These are phyloP conservation scores for Euphorbia pulcherrima DNA, from an alignment of 345 rosid genomes.

Conservation along the genomic window DNA sequence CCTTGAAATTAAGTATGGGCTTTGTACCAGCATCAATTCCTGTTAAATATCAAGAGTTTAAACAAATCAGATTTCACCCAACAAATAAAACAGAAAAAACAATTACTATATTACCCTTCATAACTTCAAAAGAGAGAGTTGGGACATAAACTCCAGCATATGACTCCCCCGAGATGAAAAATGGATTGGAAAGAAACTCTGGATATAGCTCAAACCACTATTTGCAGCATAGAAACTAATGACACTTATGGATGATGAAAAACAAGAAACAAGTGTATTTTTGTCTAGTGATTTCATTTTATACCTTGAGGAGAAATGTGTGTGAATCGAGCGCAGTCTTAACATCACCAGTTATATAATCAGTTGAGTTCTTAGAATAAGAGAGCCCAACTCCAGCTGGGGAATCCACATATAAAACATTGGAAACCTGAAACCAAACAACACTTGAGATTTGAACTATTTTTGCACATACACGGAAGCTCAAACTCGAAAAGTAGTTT, in stretches of 20 bases:
- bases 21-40: slow-evolving; percentile 58
- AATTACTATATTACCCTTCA: slow-evolving; percentile 46
- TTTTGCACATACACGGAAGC: background rate
- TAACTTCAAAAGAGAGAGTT: slow-evolving; percentile 66
- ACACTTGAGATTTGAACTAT: background rate
- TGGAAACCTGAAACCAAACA: slow-evolving; percentile 58
- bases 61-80: slow-evolving; percentile 6
- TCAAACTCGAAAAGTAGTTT: background rate
- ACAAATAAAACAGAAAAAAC: slow-evolving; percentile 7
- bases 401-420: slow-evolving; percentile 70
- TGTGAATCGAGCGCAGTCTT: slow-evolving; percentile 71
- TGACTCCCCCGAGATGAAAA: slow-evolving; percentile 85
- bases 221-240: slow-evolving; percentile 12
- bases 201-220: slow-evolving; percentile 87
- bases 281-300: background rate
- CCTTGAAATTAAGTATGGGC: slow-evolving; percentile 74
- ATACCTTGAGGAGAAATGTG: slow-evolving; percentile 66
- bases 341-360: slow-evolving; percentile 57
- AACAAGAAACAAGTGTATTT: background rate
- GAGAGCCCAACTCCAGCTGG: slow-evolving; percentile 89
- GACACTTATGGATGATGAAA: slow-evolving; percentile 6
- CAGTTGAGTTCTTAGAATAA: slow-evolving; percentile 51
- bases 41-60: slow-evolving; percentile 21
- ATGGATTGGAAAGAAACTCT: slow-evolving; percentile 72
- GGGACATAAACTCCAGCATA: slow-evolving; percentile 92